Conservation (phyloP, 208 protist species). For the Acanthamoeba healyi region DNA sequence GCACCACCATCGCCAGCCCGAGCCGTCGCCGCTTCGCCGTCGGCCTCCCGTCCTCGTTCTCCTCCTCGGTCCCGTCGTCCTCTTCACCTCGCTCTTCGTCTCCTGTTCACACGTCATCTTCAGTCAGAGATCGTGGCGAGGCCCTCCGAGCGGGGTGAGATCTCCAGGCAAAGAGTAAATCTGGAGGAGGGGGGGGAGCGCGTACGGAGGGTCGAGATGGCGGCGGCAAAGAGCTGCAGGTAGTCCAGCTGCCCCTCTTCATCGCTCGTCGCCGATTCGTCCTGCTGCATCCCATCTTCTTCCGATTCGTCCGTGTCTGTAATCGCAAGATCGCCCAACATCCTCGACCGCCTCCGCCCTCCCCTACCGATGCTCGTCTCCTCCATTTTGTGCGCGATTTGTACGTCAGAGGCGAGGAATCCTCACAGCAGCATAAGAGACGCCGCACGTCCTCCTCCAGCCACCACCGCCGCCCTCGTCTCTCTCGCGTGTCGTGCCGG, state of each 20-base stretch:
- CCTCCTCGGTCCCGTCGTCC: neutral
- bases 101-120: neutral
- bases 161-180: neutral
- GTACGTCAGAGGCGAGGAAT: too few relatives aligned
- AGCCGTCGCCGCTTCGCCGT: conserved; percentile 1
- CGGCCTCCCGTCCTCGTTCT: neutral
- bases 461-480: too few relatives aligned
- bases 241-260: neutral
- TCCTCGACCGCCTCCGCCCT: neutral
- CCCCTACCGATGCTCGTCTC: neutral
- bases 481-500: too few relatives aligned
- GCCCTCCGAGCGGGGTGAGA: neutral
- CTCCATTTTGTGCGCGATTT: neutral
- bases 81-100: neutral
- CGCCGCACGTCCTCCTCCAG: too few relatives aligned
- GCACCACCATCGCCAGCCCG: neutral
- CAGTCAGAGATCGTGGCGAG: too few relatives aligned
- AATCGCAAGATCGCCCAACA: neutral
- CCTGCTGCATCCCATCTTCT: neutral
- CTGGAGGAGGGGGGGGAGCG: neutral
- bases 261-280: neutral
- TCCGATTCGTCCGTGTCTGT: neutral
- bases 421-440: too few relatives aligned
- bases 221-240: conserved; percentile 1
- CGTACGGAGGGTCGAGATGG: conserved; percentile 31